These are phyloP conservation scores for Dryas alaskensis DNA, from an alignment of 306 rosid species.

Conservation along the genomic window DNA sequence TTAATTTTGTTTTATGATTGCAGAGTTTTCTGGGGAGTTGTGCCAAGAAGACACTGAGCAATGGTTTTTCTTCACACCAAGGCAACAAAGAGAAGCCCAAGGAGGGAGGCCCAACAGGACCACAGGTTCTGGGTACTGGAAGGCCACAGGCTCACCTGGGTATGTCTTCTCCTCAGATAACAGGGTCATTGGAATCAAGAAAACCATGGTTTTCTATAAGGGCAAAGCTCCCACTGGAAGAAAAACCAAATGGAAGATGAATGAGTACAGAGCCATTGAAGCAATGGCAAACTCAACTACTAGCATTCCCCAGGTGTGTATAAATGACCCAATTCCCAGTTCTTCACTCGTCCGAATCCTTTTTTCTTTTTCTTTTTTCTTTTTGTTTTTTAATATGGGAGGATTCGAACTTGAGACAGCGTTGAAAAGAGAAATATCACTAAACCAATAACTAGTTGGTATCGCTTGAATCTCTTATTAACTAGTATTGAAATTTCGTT, in stretches of 20 bases:
- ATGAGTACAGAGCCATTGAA: conserved; percentile 78
- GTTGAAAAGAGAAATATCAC: no score
- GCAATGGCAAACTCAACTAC: conserved; percentile 15
- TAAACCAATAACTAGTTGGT: neutral
- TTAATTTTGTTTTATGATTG: conserved; percentile 6
- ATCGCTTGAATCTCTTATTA: no score
- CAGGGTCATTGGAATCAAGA: conserved; percentile 64
- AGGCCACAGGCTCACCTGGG: conserved; percentile 85
- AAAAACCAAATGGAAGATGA: conserved; percentile 91
- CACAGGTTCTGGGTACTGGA: conserved; percentile 80
- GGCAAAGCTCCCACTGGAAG: conserved; percentile 84
- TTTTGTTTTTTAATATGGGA: no score
- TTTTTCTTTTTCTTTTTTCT: neutral
- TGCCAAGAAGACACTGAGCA: conserved; percentile 78
- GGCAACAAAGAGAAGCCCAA: conserved; percentile 70
- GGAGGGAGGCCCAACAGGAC: conserved; percentile 86
- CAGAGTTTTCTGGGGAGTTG: conserved; percentile 62
- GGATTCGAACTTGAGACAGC: no score
- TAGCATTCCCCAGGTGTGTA: conserved; percentile 40
- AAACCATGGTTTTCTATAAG: conserved; percentile 77
- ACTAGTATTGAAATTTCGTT: neutral
- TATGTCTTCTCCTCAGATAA: conserved; percentile 68
- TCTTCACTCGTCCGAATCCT: no score
- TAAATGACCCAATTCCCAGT: no score
- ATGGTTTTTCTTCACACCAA: conserved; percentile 80